Conservation (phyloP, 2,329 filamentous ascomycete genomes). For the Arthrobotrys conoides region DNA sequence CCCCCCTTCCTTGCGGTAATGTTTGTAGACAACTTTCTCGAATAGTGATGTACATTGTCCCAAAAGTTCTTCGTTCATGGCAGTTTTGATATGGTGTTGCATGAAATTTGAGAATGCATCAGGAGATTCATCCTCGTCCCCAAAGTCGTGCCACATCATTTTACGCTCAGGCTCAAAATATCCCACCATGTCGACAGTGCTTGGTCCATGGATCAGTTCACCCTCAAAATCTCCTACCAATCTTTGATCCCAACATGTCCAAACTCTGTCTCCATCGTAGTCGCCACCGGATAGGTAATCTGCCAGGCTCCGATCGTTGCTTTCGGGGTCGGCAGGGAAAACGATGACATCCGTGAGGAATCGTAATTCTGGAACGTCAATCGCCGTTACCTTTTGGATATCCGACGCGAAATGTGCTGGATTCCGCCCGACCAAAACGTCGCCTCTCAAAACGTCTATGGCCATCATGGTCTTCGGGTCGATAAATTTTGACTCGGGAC, state of each 20-base stretch:
- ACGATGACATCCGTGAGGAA: slow-evolving; percentile 83
- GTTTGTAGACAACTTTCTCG: slow-evolving; percentile 75
- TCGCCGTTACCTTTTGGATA: slow-evolving; percentile 75
- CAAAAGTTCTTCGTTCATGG: slow-evolving; percentile 73
- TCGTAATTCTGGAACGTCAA: slow-evolving; percentile 72
- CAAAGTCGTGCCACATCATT: slow-evolving; percentile 29
- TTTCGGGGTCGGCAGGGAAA: slow-evolving; percentile 76
- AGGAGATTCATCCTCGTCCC: slow-evolving; percentile 22
- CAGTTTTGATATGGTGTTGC: slow-evolving; percentile 73
- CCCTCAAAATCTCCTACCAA: slow-evolving; percentile 78
- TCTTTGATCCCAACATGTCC: slow-evolving; percentile 80
- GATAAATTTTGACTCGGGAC: slow-evolving; percentile 65
- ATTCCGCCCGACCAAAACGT: slow-evolving; percentile 78
- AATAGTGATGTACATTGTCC: slow-evolving; percentile 77
- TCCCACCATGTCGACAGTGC: slow-evolving; percentile 57
- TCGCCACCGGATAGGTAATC: slow-evolving; percentile 82
- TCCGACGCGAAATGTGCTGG: slow-evolving; percentile 80
- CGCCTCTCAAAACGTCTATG: slow-evolving; percentile 69
- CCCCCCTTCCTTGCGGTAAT: slow-evolving; percentile 56
- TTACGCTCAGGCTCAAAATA: slow-evolving; percentile 46
- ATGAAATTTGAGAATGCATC: slow-evolving; percentile 70
- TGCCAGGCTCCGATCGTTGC: slow-evolving; percentile 72
- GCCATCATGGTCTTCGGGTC: slow-evolving; percentile 60
- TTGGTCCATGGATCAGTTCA: slow-evolving; percentile 68
- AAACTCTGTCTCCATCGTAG: slow-evolving; percentile 82